Evolutionary conservation across 202 grass and related monocot genomes (phyloP).

Genomic region (Dendrocalamus latiflorus): DNA sequence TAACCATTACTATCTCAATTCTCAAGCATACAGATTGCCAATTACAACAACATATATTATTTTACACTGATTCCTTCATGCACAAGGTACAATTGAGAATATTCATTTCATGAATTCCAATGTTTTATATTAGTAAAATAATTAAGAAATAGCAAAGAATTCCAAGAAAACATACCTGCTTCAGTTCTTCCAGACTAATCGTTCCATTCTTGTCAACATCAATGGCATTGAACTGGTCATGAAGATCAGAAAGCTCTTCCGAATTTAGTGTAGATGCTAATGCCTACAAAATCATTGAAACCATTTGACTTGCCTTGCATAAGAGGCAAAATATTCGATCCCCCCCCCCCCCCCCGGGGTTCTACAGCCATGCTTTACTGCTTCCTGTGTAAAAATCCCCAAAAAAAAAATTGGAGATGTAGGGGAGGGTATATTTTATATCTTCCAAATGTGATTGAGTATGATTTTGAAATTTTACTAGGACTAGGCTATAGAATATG

Average conservation of each 20-base stretch:
- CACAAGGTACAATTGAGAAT: neutral
- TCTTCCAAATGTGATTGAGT: neutral
- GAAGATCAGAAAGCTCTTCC: no score
- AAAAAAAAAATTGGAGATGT: neutral
- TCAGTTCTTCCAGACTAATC: conserved; percentile 94
- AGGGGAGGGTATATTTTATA: neutral
- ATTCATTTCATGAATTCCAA: neutral
- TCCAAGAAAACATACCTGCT: conserved; percentile 47
- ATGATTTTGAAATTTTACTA: neutral
- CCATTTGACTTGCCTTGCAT: neutral
- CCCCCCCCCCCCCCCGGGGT: neutral
- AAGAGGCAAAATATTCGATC: neutral
- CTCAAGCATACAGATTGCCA: neutral
- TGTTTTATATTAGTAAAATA: no score
- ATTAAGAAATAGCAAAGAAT: neutral
- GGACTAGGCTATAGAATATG: neutral
- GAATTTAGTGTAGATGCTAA: conserved; percentile 88
- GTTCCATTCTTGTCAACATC: conserved; percentile 85
- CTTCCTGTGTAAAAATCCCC: neutral
- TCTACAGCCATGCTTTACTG: neutral
- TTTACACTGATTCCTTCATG: neutral
- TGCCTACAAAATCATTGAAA: conserved; percentile 55
- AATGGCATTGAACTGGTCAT: no score
- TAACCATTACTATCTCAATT: neutral
- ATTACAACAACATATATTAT: neutral